These are phyloP conservation scores for Polyplosphaeria fusca DNA, from an alignment of 495 filamentous ascomycete genomes.

Conservation along the genomic window DNA sequence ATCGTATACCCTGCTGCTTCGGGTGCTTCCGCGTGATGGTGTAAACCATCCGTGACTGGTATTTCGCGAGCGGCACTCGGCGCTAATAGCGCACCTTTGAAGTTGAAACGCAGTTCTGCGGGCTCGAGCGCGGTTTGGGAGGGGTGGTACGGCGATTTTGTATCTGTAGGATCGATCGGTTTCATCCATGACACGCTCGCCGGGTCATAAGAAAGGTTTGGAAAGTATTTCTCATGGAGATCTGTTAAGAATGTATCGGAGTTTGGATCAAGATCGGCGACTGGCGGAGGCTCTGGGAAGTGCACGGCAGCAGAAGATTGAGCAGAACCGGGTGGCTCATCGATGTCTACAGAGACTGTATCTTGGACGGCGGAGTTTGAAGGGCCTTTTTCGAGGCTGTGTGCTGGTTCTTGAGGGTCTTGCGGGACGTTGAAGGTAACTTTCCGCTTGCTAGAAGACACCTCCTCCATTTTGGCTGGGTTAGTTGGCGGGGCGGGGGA, in stretches of 20 bases:
- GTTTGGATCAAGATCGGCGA: slow-evolving; percentile 75
- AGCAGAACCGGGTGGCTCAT: slow-evolving; percentile 42
- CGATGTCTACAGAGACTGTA: slow-evolving; percentile 31
- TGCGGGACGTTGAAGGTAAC: slow-evolving; percentile 30
- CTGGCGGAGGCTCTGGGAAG: slow-evolving; percentile 57
- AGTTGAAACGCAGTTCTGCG: slow-evolving; percentile 81
- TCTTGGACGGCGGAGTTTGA: slow-evolving; percentile 26
- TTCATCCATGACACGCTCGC: slow-evolving; percentile 87
- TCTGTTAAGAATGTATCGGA: slow-evolving; percentile 77
- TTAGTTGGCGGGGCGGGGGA: slow-evolving; percentile 8
- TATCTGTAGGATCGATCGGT: slow-evolving; percentile 56
- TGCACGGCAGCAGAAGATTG: too few relatives aligned
- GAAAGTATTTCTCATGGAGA: slow-evolving; percentile 91
- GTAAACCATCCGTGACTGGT: slow-evolving; percentile 71
- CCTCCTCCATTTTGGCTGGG: slow-evolving; percentile 6
- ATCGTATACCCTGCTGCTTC: slow-evolving; percentile 94
- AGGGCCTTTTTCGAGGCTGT: slow-evolving; percentile 22
- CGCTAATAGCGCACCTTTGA: slow-evolving; percentile 71
- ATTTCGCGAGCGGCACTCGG: slow-evolving; percentile 69
- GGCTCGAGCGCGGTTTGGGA: slow-evolving; percentile 65
- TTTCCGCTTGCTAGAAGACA: slow-evolving; percentile 24
- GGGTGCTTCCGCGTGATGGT: slow-evolving; percentile 91
- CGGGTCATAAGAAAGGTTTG: slow-evolving; percentile 76
- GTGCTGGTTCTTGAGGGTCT: slow-evolving; percentile 1
- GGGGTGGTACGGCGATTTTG: slow-evolving; percentile 73